Evolutionary conservation across 2,329 filamentous ascomycete genomes (phyloP).

Genomic region (Madurella fahalii): DNA sequence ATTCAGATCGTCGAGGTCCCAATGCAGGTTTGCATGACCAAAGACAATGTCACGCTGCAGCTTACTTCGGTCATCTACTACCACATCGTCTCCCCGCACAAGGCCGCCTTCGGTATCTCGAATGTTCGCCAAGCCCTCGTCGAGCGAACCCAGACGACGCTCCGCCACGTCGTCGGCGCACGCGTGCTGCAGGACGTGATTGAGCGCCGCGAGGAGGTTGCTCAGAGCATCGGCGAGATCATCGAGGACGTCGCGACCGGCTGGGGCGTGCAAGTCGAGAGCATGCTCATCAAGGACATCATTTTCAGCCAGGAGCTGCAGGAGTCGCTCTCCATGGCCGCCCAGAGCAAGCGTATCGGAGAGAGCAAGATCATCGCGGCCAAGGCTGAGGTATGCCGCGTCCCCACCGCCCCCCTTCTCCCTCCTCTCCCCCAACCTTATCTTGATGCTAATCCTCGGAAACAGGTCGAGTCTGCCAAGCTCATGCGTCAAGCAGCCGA

Average conservation of each 20-base stretch:
- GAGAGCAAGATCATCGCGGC: slow-evolving; percentile 98
- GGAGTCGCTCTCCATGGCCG: slow-evolving; percentile 95
- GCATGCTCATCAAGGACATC: slow-evolving; percentile 99
- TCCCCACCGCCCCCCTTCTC: not conserved
- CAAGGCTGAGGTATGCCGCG: slow-evolving; percentile 64
- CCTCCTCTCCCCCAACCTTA: not conserved
- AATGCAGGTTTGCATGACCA: slow-evolving; percentile 97
- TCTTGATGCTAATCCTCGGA: not conserved
- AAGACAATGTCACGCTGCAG: slow-evolving; percentile 94
- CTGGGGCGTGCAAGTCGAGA: slow-evolving; percentile 96
- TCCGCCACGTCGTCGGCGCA: slow-evolving; percentile 93
- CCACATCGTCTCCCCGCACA: slow-evolving; percentile 92
- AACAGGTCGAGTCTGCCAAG: slow-evolving; percentile 82
- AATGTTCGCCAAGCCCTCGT: slow-evolving; percentile 95
- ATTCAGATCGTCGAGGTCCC: slow-evolving; percentile 97
- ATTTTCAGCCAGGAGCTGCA: slow-evolving; percentile 95
- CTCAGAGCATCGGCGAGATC: slow-evolving; percentile 90
- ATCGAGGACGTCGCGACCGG: slow-evolving; percentile 92
- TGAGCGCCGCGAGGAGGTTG: slow-evolving; percentile 95
- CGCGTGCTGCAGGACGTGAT: slow-evolving; percentile 97
- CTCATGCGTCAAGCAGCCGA: slow-evolving; percentile 91
- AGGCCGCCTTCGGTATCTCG: slow-evolving; percentile 92
- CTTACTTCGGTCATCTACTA: slow-evolving; percentile 99
- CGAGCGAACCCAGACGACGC: slow-evolving; percentile 95
- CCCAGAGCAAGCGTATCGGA: slow-evolving; percentile 96